phyloP scores from a whole-genome alignment of 306 rosid species.

The barrel medic (Medicago truncatula) region MtrunA17r5.0-ANR NC_053044.1:39417501-39418000 shows the following conservation, averaged over 20 bases:
- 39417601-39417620: background rate
- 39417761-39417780: background rate
- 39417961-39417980: background rate
- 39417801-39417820: background rate
- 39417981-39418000: background rate
- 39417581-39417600: background rate
- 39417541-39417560: constrained; percentile 22
- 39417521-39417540: background rate
- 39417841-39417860: background rate
- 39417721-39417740: background rate
- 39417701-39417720: background rate
- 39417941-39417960: background rate
- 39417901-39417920: background rate
- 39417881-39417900: background rate
- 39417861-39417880: background rate
- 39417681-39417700: background rate
- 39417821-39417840: background rate
- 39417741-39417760: background rate
- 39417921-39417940: background rate
- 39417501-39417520: constrained; percentile 10
- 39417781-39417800: background rate
- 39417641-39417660: background rate
- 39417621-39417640: background rate
- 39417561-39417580: constrained; percentile 18
- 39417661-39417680: background rate